Evolutionary conservation across 2,329 filamentous ascomycete genomes (phyloP).

Genomic region (Phialophora expanda): DNA sequence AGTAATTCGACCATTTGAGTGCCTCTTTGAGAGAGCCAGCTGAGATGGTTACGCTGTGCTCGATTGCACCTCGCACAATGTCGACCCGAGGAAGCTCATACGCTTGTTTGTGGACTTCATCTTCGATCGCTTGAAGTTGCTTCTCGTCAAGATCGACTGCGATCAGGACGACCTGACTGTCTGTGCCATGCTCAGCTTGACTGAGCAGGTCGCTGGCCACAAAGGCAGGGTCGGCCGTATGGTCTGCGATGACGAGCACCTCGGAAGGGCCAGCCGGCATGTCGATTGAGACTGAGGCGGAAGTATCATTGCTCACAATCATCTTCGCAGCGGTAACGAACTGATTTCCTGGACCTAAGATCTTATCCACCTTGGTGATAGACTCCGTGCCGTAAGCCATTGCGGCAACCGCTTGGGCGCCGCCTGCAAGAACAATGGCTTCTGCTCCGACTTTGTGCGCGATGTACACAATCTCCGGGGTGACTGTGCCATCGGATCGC

Average conservation of each 20-base stretch:
- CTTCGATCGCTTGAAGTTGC: constrained; percentile 81
- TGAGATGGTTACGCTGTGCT: constrained; percentile 85
- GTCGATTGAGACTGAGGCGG: constrained; percentile 91
- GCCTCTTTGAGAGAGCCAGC: constrained; percentile 74
- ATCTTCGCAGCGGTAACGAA: constrained; percentile 99
- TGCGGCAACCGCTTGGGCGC: constrained; percentile 92
- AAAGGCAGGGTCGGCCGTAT: constrained; percentile 85
- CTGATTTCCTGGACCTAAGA: constrained; percentile 95
- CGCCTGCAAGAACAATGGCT: constrained; percentile 92
- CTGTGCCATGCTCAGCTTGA: constrained; percentile 94
- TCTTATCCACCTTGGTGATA: constrained; percentile 97
- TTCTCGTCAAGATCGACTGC: constrained; percentile 77
- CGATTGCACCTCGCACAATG: constrained; percentile 87
- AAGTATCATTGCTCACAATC: constrained; percentile 96
- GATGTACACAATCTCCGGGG: constrained; percentile 95
- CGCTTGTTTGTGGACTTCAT: constrained; percentile 87
- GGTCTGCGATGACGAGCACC: constrained; percentile 93
- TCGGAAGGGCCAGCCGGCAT: constrained; percentile 98
- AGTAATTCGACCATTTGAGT: constrained; percentile 84
- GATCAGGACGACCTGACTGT: constrained; percentile 92
- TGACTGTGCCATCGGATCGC: constrained; percentile 84
- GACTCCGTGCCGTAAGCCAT: constrained; percentile 97
- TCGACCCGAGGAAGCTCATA: constrained; percentile 85
- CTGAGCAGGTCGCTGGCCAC: constrained; percentile 93
- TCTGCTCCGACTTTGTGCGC: constrained; percentile 97